Evolutionary conservation across 148 eudicot genomes (phyloP), one percentile per base, ranked within the genome.

Genomic region (Amaranthus hypochondriacus): DNA sequence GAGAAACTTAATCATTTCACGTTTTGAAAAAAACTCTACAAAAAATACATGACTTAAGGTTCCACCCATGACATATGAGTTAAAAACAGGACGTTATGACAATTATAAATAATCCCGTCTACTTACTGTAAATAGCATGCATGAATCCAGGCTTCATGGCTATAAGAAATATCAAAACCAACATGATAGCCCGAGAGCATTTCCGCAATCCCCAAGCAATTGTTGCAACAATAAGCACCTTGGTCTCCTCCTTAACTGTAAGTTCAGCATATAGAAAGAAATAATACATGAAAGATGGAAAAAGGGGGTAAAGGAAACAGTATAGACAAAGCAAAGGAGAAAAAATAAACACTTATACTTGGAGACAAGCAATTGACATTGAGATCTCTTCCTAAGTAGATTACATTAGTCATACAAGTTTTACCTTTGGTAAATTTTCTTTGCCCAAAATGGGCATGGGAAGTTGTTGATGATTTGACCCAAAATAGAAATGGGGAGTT

Each of bases 191-290:
- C 68, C 99, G 92, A 83, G 90, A 90, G 74, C 92, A 90, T 83
- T 95, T 92, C 62, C 96, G 92, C 82, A 95, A 80, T 76, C 90
- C 96, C 99, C 99, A 95, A 75, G 97, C 93, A 82, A 95, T 83
- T 75, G 99, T 95, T 67, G 99, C 99, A 76, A 95, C 99, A 84
- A 92, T 88, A 77, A 92, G 86, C 53, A 95, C 97, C 81, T 84
- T 90, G 65, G 96, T 85, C 84, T 95, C 99, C 81, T 90, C 97
- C 79, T 87, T 92, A 50, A 79, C 99, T 92, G 92, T 79, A 81
- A 82, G 68, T 68, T 75, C 50, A 78, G 63, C 50, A 62, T 28
- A 79, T 42, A 18, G 13, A 61, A 10, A 47, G 42, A 11, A 53
- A 58, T 58, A 67, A 46, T 44, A 72, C 13, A 58, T 68, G 44